Base-by-base conservation (phyloP, 2,329 filamentous ascomycete genomes). In the Fusarium tuaranense region DNA sequence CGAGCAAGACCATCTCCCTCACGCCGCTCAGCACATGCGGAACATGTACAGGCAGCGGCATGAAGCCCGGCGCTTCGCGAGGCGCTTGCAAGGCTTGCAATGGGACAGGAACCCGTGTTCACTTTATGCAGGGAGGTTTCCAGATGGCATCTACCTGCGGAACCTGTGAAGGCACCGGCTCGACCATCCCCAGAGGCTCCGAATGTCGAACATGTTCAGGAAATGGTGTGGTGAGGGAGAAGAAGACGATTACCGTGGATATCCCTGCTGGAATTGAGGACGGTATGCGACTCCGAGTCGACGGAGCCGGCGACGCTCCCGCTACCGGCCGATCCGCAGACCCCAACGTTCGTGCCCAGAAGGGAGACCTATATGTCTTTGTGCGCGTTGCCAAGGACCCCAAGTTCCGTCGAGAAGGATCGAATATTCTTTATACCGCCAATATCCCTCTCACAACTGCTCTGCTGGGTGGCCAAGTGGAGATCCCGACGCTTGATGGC, bases 251-350 rank as follows among this genome's bases (percentile, higher is more conserved):
- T 60, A 93, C 90, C 32, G 90, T 99, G 51, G 95, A 98, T 78
- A 98, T 99, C 55, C 97, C 97, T 1, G 95, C 94, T 25, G 97
- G 97, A 74, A 95, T 99, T 36, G 97, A 98, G 82, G 96, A 99
- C 82, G 95, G 96, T 65, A 98, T 98, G 96, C 91, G 95, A 67
- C 86, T 99, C 78, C 90, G 94, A 63, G 90, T 99, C 32, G 91
- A 92, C 68, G 94, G 94, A 30, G 95, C 97, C 80, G 97, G 97
- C 75, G 96, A 99, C 80, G 92, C 94, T 18, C 93, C 97, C 25
- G 87, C 92, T 10, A 96, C 94, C 27, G 94, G 95, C 53, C 89
- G 91, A 27, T 87, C 90, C 18, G 88, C 90, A 36, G 90, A 92
- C 53, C 87, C 91, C 32, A 89, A 91, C 69, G 86, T 88, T 12